Conservation (phyloP, 306 rosid genomes). For the Vigna nakashimae region DNA sequence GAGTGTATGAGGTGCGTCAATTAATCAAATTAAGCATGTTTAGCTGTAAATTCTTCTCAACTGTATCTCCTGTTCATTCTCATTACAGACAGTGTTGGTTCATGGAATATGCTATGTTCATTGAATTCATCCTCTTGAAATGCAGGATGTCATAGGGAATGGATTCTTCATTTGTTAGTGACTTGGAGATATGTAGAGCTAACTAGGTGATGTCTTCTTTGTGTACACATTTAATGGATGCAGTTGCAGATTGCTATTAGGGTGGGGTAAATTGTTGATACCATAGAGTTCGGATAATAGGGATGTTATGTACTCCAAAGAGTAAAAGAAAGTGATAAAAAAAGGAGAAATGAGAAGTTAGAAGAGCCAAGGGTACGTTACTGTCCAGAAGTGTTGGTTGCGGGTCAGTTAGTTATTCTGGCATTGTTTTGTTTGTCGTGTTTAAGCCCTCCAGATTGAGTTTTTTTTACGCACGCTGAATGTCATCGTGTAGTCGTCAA, state of each 20-base stretch:
- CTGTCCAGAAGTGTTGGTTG: slow-evolving; percentile 27
- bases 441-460: slow-evolving; percentile 38
- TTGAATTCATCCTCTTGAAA: slow-evolving; percentile 37
- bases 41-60: slow-evolving; percentile 28
- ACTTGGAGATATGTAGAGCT: slow-evolving; percentile 40
- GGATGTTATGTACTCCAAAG: neutral
- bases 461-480: slow-evolving; percentile 25
- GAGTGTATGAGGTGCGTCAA: slow-evolving; percentile 45
- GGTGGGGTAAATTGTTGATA: slow-evolving; percentile 46
- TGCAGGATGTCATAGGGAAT: slow-evolving; percentile 42
- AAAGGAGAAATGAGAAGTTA: neutral
- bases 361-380: neutral
- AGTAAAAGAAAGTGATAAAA: no score
- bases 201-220: slow-evolving; percentile 32
- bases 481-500: slow-evolving; percentile 11
- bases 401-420: slow-evolving; percentile 31
- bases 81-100: slow-evolving; percentile 8
- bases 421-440: slow-evolving; percentile 34
- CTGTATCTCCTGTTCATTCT: slow-evolving; percentile 21
- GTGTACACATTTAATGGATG: slow-evolving; percentile 42
- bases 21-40: neutral
- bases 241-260: slow-evolving; percentile 35
- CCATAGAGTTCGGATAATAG: slow-evolving; percentile 38
- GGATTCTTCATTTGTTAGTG: slow-evolving; percentile 43
- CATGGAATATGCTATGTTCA: slow-evolving; percentile 23